Percentiles rank a stretch among this genome's conserved stretches.
Conservation (phyloP, 2,329 filamentous ascomycete genomes). For the Botryotinia globosa region DNA sequence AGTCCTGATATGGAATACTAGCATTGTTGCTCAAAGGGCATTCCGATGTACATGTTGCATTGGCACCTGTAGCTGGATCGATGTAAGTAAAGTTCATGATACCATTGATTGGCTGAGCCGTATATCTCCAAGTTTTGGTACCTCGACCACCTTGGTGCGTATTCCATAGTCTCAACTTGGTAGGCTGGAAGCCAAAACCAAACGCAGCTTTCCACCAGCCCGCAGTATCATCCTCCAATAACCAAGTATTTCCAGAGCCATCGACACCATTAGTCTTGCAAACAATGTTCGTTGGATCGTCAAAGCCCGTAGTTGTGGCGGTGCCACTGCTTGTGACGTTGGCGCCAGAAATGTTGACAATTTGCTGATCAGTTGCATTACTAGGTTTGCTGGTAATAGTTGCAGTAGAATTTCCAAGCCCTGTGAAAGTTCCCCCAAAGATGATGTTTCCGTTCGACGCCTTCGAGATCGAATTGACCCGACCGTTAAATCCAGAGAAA, state of each 20-base stretch:
- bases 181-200: conserved; percentile 80
- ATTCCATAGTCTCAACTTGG: conserved; percentile 84
- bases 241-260: conserved; percentile 76
- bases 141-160: conserved; percentile 80
- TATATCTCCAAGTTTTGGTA: conserved; percentile 84
- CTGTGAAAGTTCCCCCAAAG: conserved; percentile 88
- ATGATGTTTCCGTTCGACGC: conserved; percentile 79
- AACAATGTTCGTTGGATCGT: conserved; percentile 74
- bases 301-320: conserved; percentile 61
- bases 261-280: conserved; percentile 70
- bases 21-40: conserved; percentile 79
- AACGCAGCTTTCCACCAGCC: conserved; percentile 85
- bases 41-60: conserved; percentile 70
- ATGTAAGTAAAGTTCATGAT: conserved; percentile 96
- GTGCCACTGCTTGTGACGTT: conserved; percentile 67
- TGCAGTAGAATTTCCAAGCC: conserved; percentile 75
- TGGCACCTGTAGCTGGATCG: conserved; percentile 67
- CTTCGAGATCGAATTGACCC: conserved; percentile 81
- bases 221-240: conserved; percentile 69
- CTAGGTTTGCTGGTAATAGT: conserved; percentile 40
- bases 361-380: conserved; percentile 66
- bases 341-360: conserved; percentile 80
- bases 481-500: conserved; percentile 93
- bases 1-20: conserved; percentile 74
- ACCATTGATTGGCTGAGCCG: conserved; percentile 78